Evolutionary conservation across 495 filamentous ascomycete genomes (phyloP).

Genomic region (Lasiosphaeria hispida): DNA sequence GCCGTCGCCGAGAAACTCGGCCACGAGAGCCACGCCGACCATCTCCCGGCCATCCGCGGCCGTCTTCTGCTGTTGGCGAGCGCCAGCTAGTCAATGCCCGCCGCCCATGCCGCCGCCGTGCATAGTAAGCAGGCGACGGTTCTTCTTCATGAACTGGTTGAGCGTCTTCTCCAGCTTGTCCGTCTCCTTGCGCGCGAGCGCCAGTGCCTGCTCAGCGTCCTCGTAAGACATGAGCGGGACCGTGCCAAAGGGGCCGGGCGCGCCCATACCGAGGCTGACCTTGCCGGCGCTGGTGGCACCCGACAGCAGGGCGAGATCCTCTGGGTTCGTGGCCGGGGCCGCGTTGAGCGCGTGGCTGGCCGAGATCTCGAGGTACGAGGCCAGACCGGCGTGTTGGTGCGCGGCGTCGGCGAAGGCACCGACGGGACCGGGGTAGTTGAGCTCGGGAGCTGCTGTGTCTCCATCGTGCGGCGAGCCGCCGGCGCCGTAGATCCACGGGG

Average conservation of each 20-base stretch:
- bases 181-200: conserved; percentile 60
- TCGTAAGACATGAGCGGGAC: conserved; percentile 53
- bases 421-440: conserved; percentile 32
- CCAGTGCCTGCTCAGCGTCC: conserved; percentile 59
- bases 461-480: conserved; percentile 10
- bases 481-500: conserved; percentile 43
- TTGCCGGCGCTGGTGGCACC: background rate
- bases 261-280: background rate
- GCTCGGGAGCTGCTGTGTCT: conserved; percentile 30
- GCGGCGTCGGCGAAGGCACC: conserved; percentile 18
- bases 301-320: background rate
- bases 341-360: background rate
- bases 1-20: conserved; percentile 14
- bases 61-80: background rate
- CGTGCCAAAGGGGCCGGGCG: conserved; percentile 39
- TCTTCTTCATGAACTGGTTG: conserved; percentile 59
- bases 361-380: conserved; percentile 13
- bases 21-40: conserved; percentile 14
- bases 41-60: conserved; percentile 7
- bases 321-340: background rate
- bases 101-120: conserved; percentile 10
- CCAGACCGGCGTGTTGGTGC: background rate
- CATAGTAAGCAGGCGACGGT: conserved; percentile 44
- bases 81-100: conserved; percentile 33
- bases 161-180: conserved; percentile 69